Base-by-base conservation (phyloP, 306 rosid genomes). In the Oxytropis ochrocephala region DNA sequence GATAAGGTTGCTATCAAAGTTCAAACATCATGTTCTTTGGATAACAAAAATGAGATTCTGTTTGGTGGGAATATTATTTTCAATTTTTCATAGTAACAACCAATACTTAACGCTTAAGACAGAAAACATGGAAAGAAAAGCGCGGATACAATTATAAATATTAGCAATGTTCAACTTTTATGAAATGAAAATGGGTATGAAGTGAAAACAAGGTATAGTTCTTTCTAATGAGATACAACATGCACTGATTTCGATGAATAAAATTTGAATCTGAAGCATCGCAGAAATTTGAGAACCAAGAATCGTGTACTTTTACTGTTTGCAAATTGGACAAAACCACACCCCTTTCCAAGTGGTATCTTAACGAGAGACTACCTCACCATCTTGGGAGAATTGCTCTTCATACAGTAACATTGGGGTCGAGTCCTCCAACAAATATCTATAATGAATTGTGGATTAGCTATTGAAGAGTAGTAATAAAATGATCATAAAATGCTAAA, bases 351-450 rank as follows among this genome's bases (percentile, higher is more conserved):
- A 27, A 85, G 85, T 33, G 99, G 99, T 77, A 95, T 95, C 86
- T 95, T 95, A 53, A 95, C 99, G n/a, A 65, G 99, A 95, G 16
- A 85, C 84, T 53, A 95, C 86, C 84, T 91, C 99, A 48, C 99
- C 99, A 42, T 82, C 79, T 80, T 87, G 88, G 11, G 89, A 84
- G 84, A 95, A 95, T 54, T 95, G 85, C 49, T 95, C 99, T 70
- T 95, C 99, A 69, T 95, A n/a, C 97, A 8, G 89, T 81, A 53
- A 80, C 97, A 75, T 83, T 86, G 49, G 99, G 88, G 78, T 95
- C 99, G 33, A 95, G 96, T 73, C 99, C 99, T 78, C 99, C 99
- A 43, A 95, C 99, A 87, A 95, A 95, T 81, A 95, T 91, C 99
- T 95, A 72, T 39, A 24, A 73, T 11, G 62, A 59, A 64, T 73